Conservation (phyloP, 1,284 basidiomycete genomes). For the Exobasidium rhododendri region DNA sequence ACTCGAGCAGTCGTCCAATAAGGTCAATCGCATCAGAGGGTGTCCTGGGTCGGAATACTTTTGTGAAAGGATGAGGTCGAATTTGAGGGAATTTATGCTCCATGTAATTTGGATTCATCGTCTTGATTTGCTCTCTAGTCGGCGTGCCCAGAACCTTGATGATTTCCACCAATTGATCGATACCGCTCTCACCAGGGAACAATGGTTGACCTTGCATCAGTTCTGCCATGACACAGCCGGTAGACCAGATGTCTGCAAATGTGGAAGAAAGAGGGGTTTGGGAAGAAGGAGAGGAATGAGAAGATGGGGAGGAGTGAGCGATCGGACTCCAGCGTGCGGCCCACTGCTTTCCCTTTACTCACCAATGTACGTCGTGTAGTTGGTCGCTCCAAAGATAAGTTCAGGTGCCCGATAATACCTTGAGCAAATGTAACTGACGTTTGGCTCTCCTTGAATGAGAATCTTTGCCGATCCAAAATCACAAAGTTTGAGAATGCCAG, state of each 20-base stretch:
- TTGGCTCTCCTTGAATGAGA: conserved; percentile 92
- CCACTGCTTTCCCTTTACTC: conserved; percentile 51
- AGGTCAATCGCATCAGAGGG: conserved; percentile 93
- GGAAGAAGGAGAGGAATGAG: too few relatives aligned
- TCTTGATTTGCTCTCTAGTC: conserved; percentile 99
- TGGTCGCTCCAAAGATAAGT: conserved; percentile 98
- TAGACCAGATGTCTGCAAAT: conserved; percentile 86
- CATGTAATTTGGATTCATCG: conserved; percentile 99
- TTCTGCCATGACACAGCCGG: conserved; percentile 99
- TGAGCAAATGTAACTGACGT: conserved; percentile 99
- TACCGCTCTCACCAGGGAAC: conserved; percentile 98
- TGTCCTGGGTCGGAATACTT: conserved; percentile 98
- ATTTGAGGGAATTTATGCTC: conserved; percentile 99
- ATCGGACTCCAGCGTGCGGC: conserved; percentile 10
- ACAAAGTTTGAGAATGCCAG: conserved; percentile 94
- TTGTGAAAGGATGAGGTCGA: conserved; percentile 66
- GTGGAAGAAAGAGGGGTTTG: not conserved
- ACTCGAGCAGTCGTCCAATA: conserved; percentile 90
- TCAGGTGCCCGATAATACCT: conserved; percentile 98
- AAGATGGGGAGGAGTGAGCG: conserved; percentile 15
- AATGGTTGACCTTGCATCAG: conserved; percentile 97
- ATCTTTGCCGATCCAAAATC: conserved; percentile 99
- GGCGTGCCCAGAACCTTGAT: conserved; percentile 99
- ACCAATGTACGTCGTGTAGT: conserved; percentile 99
- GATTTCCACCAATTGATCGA: conserved; percentile 98